phyloP scores from a whole-genome alignment of 768 basidiomycete genomes.

The Boletus rubropictus region DNA sequence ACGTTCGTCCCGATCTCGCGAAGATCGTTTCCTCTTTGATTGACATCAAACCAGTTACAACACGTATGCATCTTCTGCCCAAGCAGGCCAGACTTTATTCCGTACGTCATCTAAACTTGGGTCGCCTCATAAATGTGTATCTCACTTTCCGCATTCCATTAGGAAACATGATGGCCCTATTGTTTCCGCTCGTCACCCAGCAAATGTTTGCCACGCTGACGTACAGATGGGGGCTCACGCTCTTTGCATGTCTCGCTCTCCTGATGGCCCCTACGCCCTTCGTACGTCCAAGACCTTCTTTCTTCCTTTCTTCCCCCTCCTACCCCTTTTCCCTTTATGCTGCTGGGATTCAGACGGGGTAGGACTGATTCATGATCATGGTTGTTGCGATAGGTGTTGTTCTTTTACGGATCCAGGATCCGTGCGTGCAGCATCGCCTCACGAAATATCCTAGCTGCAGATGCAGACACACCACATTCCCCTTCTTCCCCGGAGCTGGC shows the following conservation, averaged over 20 bases:
- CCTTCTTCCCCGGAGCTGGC: neutral
- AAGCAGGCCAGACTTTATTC: conserved; percentile 47
- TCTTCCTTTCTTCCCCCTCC: too few relatives aligned
- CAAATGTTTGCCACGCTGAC: conserved; percentile 39
- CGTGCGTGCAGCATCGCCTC: conserved; percentile 27
- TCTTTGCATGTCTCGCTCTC: conserved; percentile 37
- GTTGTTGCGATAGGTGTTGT: conserved; percentile 17
- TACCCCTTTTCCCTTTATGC: too few relatives aligned
- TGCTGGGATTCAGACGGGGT: neutral
- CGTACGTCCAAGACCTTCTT: conserved; percentile 21
- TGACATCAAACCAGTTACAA: conserved; percentile 30
- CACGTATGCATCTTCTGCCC: conserved; percentile 47
- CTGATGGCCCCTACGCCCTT: conserved; percentile 43
- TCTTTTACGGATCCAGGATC: conserved; percentile 30
- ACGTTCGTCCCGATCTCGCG: conserved; percentile 7
- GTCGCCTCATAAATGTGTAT: neutral
- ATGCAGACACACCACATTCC: conserved; percentile 1
- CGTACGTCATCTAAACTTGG: conserved; percentile 27
- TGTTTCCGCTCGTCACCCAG: conserved; percentile 47
- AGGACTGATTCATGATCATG: neutral
- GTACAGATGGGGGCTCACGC: conserved; percentile 20
- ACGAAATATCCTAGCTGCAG: conserved; percentile 17
- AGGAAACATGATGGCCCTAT: conserved; percentile 38
- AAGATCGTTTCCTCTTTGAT: neutral
- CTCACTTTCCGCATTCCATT: neutral